Base-by-base conservation (phyloP, 352 stramenopile genomes). In the Phytophthora agathidicida region DNA sequence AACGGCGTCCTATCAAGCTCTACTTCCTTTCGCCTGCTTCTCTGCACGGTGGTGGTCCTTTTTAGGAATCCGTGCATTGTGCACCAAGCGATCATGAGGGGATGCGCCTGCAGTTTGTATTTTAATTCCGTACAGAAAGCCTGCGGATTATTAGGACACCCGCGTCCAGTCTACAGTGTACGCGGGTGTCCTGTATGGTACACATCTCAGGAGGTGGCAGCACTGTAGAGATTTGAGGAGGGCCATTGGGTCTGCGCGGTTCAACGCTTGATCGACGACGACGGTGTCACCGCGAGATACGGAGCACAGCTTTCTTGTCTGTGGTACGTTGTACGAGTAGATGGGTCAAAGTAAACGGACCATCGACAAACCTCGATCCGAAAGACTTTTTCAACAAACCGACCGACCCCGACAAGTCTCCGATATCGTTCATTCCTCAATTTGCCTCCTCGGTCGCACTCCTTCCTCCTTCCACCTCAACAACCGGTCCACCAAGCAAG, bases 361-460 rank as follows among this genome's bases (percentile, higher is more conserved):
- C n/a, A n/a, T n/a, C n/a, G n/a, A n/a, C n/a, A n/a, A n/a, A n/a
- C n/a, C n/a, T n/a, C n/a, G n/a, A n/a, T n/a, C n/a, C n/a, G n/a
- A n/a, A n/a, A n/a, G n/a, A n/a, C n/a, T n/a, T n/a, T n/a, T n/a
- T n/a, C n/a, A n/a, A n/a, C n/a, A n/a, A n/a, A n/a, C n/a, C n/a
- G n/a, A n/a, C n/a, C n/a, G n/a, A n/a, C n/a, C n/a, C n/a, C n/a
- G n/a, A n/a, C n/a, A n/a, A n/a, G n/a, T n/a, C n/a, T n/a, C n/a
- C n/a, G n/a, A n/a, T n/a, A n/a, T n/a, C n/a, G n/a, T n/a, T 63
- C 55, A 65, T 46, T 65, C 46, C 35, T 41, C 37, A 65, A 65
- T 65, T 65, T 51, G 55, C 55, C 55, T 27, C 28, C 28, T 26
- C 44, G 52, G 41, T 11, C 52, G 52, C 52, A 61, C 17, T 45